Base-by-base conservation (phyloP, 768 basidiomycete genomes). In the Amanita brunnescens region DNA sequence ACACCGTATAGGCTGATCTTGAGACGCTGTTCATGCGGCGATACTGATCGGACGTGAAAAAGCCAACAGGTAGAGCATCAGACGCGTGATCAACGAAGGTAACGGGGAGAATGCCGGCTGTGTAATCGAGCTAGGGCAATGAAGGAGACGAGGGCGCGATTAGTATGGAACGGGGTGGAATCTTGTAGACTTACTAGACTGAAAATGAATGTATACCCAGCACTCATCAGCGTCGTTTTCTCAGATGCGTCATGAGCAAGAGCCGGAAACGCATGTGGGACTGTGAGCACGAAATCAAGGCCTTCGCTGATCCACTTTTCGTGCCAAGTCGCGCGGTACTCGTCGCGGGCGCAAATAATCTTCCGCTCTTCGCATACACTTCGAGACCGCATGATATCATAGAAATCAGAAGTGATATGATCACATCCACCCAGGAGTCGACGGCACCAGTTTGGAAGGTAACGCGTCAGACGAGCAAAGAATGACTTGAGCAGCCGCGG, bases 191-290 rank as follows among this genome's bases (percentile, higher is more conserved):
- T 39, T 39, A 83, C 84, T 58, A 87, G 56, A 54, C 82, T 87
- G 66, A 83, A 88, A 29, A 87, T 58, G 58, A 80, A 78, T 0
- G 83, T 80, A 59, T 83, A 85, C 6, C 76, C 77, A 6, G 78
- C 78, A 39, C 79, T 78, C 64, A 77, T 73, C 58, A 80, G 69
- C 13, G 76, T 75, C n/a, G 75, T 74, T 54, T 74, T 73, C 57
- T 65, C 70, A 57, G 73, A 76, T 2, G 72, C 72, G 1, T 74
- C 71, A 47, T 80, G 72, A 39, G 75, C 72, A 18, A 82, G 64
- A 0, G 83, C 84, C 2, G 84, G 80, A 38, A 79, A 65, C n/a
- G 80, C 71, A 56, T 79, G 76, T 10, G 79, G 80, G 5, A 80
- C 81, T 2, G 76, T 83, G 48, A 83, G 62, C 18, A 84, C 66